These are phyloP conservation scores for Rutstroemia sp. DNA, from an alignment of 2,329 filamentous ascomycete genomes.

Conservation along the genomic window DNA sequence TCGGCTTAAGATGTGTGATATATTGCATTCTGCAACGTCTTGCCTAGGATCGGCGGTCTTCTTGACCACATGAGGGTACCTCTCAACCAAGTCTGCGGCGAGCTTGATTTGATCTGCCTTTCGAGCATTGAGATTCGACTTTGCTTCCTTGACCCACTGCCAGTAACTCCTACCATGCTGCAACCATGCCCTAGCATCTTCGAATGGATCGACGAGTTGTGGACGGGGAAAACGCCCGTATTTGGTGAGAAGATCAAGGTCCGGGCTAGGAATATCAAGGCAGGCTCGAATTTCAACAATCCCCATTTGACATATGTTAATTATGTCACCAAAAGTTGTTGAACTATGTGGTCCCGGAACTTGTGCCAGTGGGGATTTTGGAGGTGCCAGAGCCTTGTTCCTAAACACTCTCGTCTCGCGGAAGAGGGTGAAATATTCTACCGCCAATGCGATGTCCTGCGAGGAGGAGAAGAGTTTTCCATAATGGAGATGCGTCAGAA, in stretches of 20 bases:
- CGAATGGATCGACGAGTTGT: background rate
- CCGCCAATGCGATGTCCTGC: background rate
- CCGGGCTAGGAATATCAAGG: background rate
- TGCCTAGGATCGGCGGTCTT: background rate
- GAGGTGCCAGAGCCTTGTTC: background rate
- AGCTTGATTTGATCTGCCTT: background rate
- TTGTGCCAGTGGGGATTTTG: background rate
- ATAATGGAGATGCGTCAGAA: background rate
- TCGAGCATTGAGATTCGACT: background rate
- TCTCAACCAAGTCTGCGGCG: background rate
- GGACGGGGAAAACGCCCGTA: background rate
- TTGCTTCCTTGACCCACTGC: slow-evolving; percentile 1
- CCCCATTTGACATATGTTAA: too few species aligned
- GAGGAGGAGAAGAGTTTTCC: background rate
- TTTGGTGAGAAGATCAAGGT: background rate
- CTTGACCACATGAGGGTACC: background rate
- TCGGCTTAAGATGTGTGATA: background rate
- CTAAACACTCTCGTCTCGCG: background rate
- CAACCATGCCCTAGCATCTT: background rate
- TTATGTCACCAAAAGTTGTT: too few species aligned
- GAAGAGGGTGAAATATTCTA: background rate
- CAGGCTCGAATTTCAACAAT: too few species aligned
- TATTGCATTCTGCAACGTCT: background rate
- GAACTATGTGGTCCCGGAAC: too few species aligned
- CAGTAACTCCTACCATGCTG: background rate